phyloP scores from a whole-genome alignment of 106 monocot species.

The Ottelia alismoides region DNA sequence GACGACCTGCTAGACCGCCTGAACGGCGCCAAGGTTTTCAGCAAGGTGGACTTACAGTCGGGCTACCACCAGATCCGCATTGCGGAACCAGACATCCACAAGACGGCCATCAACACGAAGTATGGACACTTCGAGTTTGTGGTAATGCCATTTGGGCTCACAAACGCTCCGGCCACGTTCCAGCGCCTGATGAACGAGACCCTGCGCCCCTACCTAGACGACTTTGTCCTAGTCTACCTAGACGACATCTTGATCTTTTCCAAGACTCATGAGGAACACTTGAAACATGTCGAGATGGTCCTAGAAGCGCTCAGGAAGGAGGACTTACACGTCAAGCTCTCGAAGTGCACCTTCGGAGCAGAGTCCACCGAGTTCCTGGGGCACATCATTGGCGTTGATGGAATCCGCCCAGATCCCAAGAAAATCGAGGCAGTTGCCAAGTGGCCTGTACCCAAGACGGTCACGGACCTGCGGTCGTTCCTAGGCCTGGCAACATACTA shows the following conservation, averaged over 20 bases:
- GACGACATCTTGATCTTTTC: slow-evolving; percentile 8
- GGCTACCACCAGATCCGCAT: slow-evolving; percentile 13
- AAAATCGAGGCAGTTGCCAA: slow-evolving; percentile 1
- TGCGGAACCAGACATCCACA: background rate
- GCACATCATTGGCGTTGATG: background rate
- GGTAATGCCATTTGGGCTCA: slow-evolving; percentile 12
- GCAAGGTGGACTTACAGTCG: background rate
- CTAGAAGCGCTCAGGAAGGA: background rate
- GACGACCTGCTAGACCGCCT: background rate
- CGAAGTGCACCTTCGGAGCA: background rate
- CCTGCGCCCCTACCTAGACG: background rate
- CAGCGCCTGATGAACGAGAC: slow-evolving; percentile 3
- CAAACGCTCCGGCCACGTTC: background rate
- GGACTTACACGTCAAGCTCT: background rate
- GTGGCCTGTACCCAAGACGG: too few relatives aligned
- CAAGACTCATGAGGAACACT: background rate
- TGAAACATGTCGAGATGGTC: background rate
- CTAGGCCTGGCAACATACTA: too few relatives aligned
- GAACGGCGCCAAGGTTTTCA: background rate
- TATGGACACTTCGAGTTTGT: slow-evolving; percentile 6
- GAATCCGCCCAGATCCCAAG: too few relatives aligned
- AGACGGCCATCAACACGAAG: slow-evolving; percentile 6
- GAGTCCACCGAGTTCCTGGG: background rate
- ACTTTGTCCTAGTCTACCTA: slow-evolving; percentile 9
- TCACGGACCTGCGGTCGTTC: too few relatives aligned